These are phyloP conservation scores for Farysia itapuensis DNA, from an alignment of 1,284 basidiomycete genomes.

Conservation along the genomic window DNA sequence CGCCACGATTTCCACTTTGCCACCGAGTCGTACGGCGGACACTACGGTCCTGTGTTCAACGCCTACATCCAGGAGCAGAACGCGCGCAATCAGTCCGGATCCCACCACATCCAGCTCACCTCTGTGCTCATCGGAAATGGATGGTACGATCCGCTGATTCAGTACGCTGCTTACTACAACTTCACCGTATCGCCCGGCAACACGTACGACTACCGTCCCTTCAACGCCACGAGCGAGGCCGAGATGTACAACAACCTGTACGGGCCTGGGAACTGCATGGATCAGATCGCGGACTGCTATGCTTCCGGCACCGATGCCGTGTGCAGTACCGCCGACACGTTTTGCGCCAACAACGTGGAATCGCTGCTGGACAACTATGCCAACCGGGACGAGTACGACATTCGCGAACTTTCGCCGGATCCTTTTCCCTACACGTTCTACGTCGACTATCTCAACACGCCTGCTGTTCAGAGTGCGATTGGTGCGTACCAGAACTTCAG, in stretches of 20 bases:
- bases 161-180: constrained; percentile 48
- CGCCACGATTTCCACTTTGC: constrained; percentile 65
- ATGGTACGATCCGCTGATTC: constrained; percentile 40
- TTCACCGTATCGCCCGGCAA: constrained; percentile 44
- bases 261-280: constrained; percentile 41
- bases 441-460: constrained; percentile 38
- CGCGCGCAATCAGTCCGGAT: constrained; percentile 63
- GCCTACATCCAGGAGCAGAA: constrained; percentile 67
- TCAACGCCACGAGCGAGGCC: constrained; percentile 20
- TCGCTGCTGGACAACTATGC: constrained; percentile 20
- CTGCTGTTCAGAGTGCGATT: constrained; percentile 32
- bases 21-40: constrained; percentile 66
- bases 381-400: constrained; percentile 45
- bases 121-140: constrained; percentile 67
- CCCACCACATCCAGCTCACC: constrained; percentile 66
- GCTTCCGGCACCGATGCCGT: constrained; percentile 19
- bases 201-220: constrained; percentile 36
- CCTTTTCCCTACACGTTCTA: constrained; percentile 46
- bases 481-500: constrained; percentile 44
- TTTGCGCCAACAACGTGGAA: constrained; percentile 40
- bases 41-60: constrained; percentile 67
- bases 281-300: constrained; percentile 40
- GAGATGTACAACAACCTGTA: constrained; percentile 37
- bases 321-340: constrained; percentile 41
- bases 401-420: constrained; percentile 42